phyloP scores from a whole-genome alignment of 495 filamentous ascomycete genomes.

The Lasiosphaeris hirsuta region DNA sequence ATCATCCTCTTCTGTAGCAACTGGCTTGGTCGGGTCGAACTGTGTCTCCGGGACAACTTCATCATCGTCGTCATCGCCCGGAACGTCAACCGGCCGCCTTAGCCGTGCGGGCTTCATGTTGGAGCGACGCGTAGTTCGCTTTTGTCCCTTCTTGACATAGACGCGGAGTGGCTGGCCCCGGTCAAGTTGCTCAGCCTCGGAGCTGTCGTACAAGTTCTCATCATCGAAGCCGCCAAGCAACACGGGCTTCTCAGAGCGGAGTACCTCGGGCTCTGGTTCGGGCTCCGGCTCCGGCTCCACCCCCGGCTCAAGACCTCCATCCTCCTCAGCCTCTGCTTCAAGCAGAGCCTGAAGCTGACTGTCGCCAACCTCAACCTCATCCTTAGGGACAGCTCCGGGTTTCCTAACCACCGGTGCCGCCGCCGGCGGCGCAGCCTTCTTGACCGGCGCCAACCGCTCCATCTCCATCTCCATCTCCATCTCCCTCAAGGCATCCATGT shows the following conservation, averaged over 20 bases:
- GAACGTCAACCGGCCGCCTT: conserved; percentile 40
- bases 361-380: no score
- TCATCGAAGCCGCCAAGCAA: conserved; percentile 63
- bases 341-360: not conserved
- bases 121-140: conserved; percentile 76
- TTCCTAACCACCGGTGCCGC: no score
- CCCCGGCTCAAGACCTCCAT: conserved; percentile 39
- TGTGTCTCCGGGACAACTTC: conserved; percentile 46
- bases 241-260: conserved; percentile 24
- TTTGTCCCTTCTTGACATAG: conserved; percentile 92
- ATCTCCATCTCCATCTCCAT: conserved; percentile 53
- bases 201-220: conserved; percentile 47
- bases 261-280: not conserved
- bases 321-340: not conserved
- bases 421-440: not conserved
- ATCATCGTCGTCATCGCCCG: conserved; percentile 18
- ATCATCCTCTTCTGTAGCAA: conserved; percentile 16
- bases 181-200: conserved; percentile 43
- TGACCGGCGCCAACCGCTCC: conserved; percentile 12
- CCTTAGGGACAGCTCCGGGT: no score
- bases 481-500: conserved; percentile 77
- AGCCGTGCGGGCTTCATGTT: conserved; percentile 59
- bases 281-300: conserved; percentile 59
- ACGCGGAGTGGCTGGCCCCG: conserved; percentile 52
- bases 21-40: conserved; percentile 24